Evolutionary conservation across 495 filamentous ascomycete genomes (phyloP), one percentile per base, ranked within the genome.

Genomic region (Trichoderma parareesei): DNA sequence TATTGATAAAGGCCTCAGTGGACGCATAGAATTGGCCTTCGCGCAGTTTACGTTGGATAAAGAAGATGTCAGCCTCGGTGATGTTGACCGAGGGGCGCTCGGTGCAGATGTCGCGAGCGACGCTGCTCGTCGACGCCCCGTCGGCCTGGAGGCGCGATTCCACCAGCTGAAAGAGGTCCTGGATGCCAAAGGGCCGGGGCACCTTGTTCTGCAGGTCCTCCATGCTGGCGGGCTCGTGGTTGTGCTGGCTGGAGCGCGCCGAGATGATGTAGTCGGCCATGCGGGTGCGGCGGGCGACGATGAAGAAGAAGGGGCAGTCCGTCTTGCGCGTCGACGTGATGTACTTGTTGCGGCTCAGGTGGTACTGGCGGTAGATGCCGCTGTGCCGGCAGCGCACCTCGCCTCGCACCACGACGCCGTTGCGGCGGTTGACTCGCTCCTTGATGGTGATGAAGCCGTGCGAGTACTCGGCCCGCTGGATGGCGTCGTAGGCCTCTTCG

Each of bases 261-360:
- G 53, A 57, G 27, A 57, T 57, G 53, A 57, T 57, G 53, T 57
- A 57, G 53, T 57, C 53, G 27, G 53, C 53, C 53, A 57, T 57
- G 8, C 53, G 53, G 9, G 53, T 57, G 33, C 53, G 53, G 7
- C 53, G 53, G 9, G 53, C 53, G 53, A 57, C 53, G 53, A 57
- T 57, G 53, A 57, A 57, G 53, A 57, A 57, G 53, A 57, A 57
- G 2, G 53, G 53, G 8, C 53, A 57, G 53, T 57, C 53, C 11
- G 53, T 57, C 33, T 57, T 57, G 35, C 53, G 20, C 3, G 53
- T 57, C 27, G 53, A 57, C 11, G 53, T 57, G 53, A 57, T 57
- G 53, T 57, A 57, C 18, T 57, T 57, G 33, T 57, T 57, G 53
- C 53, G 53, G 53, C 53, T 57, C 53, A 57, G 11, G 14, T 57